Evolutionary conservation across 75 land plant genomes (phyloP).

Genomic region (Larix kaempferi): DNA sequence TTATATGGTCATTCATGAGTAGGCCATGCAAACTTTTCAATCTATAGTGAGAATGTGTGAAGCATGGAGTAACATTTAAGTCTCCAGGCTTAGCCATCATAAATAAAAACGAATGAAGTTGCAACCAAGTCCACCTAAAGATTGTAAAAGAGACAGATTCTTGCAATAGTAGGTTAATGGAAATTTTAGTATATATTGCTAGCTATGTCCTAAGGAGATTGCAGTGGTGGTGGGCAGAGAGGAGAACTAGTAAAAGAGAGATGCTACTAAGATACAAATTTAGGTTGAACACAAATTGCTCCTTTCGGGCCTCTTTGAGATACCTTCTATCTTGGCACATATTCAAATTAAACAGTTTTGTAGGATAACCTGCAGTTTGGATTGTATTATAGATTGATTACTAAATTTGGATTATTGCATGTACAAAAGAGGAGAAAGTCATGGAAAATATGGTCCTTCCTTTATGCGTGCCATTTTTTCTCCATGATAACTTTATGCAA

Average conservation of each 20-base stretch:
- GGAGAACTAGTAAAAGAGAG: not conserved
- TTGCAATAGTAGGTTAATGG: not conserved
- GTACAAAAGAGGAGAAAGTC: not conserved
- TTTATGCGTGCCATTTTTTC: not conserved
- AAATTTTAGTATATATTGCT: constrained; percentile 8
- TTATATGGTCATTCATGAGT: no score
- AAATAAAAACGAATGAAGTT: not conserved
- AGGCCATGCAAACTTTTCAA: no score
- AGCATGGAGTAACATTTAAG: no score
- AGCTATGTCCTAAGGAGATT: not conserved
- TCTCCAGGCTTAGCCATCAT: no score
- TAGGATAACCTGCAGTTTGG: no score
- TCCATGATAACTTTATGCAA: constrained; percentile 1
- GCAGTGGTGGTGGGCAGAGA: not conserved
- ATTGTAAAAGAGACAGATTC: constrained; percentile 1
- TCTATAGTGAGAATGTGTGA: no score
- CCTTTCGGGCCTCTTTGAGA: not conserved
- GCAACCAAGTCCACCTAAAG: not conserved
- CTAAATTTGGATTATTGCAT: not conserved
- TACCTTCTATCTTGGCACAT: not conserved
- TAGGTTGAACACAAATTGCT: not conserved
- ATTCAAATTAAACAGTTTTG: not conserved
- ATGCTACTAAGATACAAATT: not conserved
- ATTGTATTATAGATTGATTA: not conserved
- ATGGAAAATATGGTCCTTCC: not conserved